phyloP scores from a whole-genome alignment of 169 alveolate species.

The Pseudocohnilembus persalinus region DNA sequence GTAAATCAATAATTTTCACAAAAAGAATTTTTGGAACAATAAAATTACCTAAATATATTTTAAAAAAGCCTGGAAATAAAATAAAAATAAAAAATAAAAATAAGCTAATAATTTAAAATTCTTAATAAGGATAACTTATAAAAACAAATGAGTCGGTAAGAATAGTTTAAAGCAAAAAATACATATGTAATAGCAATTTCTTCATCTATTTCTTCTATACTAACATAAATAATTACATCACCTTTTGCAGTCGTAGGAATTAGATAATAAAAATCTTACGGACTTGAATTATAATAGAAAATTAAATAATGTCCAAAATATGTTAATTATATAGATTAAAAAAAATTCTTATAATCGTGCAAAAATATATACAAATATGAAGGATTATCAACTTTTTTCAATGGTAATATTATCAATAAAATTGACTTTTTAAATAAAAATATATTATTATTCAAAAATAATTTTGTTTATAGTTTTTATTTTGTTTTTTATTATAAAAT shows the following conservation, averaged over 20 bases:
- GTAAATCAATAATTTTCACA: too few species aligned
- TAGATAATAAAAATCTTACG: not conserved
- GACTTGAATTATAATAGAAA: too few species aligned
- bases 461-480: too few species aligned
- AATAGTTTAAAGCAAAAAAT: not conserved
- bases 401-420: not conserved
- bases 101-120: too few species aligned
- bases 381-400: not conserved
- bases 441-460: too few species aligned
- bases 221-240: not conserved
- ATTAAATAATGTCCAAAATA: not conserved
- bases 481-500: too few species aligned
- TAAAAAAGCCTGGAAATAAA: too few species aligned
- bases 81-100: too few species aligned
- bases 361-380: not conserved
- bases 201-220: not conserved
- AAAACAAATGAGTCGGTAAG: not conserved
- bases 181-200: not conserved
- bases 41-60: too few species aligned
- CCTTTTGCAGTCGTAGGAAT: not conserved
- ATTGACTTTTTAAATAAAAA: too few species aligned
- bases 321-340: not conserved
- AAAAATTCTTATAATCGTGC: not conserved
- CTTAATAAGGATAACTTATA: too few species aligned
- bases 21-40: too few species aligned